Percentiles rank a stretch among this genome's conserved stretches.
Evolutionary conservation across 73 alveolate genomes (phyloP).

Genomic region (Paramecium primaurelia): DNA sequence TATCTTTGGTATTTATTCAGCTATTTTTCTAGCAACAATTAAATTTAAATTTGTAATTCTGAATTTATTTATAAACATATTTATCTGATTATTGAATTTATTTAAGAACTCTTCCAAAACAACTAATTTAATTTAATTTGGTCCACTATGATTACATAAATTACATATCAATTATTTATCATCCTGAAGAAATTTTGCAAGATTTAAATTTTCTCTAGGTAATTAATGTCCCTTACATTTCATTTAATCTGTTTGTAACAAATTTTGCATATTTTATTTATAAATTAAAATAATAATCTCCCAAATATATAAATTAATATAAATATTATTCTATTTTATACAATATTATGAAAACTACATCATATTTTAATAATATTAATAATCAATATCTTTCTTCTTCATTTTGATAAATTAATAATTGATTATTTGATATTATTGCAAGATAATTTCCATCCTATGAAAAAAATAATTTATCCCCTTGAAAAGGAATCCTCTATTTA

Average conservation of each 20-base stretch:
- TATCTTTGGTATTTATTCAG: background rate
- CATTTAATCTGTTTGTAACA: background rate
- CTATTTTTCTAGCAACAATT: background rate
- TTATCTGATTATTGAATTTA: background rate
- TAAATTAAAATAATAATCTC: background rate
- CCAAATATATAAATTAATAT: too few relatives aligned
- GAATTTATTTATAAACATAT: background rate
- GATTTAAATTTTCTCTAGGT: background rate
- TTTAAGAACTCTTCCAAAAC: background rate
- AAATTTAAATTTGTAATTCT: background rate
- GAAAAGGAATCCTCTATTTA: background rate
- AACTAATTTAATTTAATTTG: background rate
- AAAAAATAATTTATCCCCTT: background rate
- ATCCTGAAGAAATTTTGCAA: background rate
- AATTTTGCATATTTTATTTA: background rate
- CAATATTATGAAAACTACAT: background rate
- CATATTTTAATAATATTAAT: background rate
- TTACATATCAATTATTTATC: background rate
- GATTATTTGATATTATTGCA: background rate
- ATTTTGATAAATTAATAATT: background rate
- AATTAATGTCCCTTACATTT: background rate
- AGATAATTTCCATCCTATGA: background rate
- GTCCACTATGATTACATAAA: background rate
- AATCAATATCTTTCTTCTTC: background rate
- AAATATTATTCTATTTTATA: background rate